Conservation (phyloP, 805 yeast species). For the Suhomyces tanzawaensis region DNA sequence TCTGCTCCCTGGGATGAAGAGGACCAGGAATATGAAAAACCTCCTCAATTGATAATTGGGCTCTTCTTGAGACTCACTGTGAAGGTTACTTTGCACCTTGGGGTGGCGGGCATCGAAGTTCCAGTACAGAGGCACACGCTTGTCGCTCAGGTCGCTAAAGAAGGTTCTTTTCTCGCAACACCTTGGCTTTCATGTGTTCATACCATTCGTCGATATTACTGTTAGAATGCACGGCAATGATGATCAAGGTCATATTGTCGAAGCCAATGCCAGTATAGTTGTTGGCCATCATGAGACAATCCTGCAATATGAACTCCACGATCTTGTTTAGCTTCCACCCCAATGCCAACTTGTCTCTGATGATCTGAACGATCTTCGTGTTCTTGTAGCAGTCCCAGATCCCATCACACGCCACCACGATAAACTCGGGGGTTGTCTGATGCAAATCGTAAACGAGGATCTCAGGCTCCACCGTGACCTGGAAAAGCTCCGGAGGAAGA, state of each 20-base stretch:
- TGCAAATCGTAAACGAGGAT: slow-evolving; percentile 35
- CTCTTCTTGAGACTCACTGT: too few species aligned
- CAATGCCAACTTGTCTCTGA: slow-evolving; percentile 55
- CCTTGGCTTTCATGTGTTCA: slow-evolving; percentile 44
- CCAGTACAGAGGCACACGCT: too few species aligned
- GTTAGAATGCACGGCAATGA: slow-evolving; percentile 56
- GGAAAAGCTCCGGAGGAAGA: slow-evolving; percentile 43
- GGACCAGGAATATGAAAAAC: too few species aligned
- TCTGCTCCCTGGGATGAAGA: too few species aligned
- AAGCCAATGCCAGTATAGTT: slow-evolving; percentile 76
- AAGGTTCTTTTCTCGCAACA: slow-evolving; percentile 10
- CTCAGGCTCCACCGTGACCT: slow-evolving; percentile 45
- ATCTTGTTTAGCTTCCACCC: slow-evolving; percentile 61
- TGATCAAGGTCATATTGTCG: slow-evolving; percentile 77
- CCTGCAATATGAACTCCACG: slow-evolving; percentile 57
- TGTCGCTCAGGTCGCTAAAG: too few species aligned
- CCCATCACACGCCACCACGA: slow-evolving; percentile 45
- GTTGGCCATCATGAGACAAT: slow-evolving; percentile 67
- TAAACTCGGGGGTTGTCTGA: slow-evolving; percentile 30
- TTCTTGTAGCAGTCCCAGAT: slow-evolving; percentile 54
- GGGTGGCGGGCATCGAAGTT: too few species aligned
- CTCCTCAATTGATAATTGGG: too few species aligned
- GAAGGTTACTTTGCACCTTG: too few species aligned
- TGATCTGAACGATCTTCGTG: slow-evolving; percentile 48
- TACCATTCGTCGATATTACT: slow-evolving; percentile 58